These are phyloP conservation scores for Corchorus olitorius DNA, from an alignment of 345 rosid genomes.

Conservation along the genomic window DNA sequence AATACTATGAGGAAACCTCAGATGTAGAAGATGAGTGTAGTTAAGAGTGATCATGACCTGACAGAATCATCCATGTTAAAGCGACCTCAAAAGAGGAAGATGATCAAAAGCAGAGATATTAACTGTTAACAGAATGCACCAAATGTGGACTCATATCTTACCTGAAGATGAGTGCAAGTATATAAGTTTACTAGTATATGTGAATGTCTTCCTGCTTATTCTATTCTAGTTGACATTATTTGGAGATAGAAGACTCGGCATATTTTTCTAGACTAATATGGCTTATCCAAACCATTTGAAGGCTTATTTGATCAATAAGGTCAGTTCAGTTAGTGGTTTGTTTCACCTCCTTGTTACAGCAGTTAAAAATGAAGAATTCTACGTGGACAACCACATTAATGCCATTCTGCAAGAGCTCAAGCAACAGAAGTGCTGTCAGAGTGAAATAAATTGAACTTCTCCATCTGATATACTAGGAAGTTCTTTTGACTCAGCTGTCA, in stretches of 20 bases:
- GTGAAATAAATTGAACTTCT: not conserved
- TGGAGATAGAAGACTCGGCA: not conserved
- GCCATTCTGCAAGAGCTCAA: not conserved
- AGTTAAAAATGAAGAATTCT: not conserved
- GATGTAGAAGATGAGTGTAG: constrained; percentile 51
- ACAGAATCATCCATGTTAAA: not conserved
- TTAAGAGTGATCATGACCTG: constrained; percentile 28
- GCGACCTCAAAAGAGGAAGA: not conserved
- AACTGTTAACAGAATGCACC: not conserved
- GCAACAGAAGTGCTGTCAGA: not conserved
- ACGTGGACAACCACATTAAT: not conserved
- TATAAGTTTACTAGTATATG: not conserved
- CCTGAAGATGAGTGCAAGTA: no score
- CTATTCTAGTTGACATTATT: not conserved
- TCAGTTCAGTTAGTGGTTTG: not conserved
- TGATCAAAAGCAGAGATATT: constrained; percentile 3
- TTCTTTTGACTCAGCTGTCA: not conserved
- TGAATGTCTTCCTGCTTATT: not conserved
- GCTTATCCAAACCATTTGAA: not conserved
- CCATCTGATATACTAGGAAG: not conserved
- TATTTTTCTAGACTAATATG: not conserved
- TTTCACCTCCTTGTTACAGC: not conserved
- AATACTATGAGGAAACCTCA: constrained; percentile 40
- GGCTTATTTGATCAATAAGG: not conserved
- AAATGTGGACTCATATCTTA: not conserved